Evolutionary conservation across 2,329 filamentous ascomycete genomes (phyloP).

Genomic region (Aspergillus sp.): DNA sequence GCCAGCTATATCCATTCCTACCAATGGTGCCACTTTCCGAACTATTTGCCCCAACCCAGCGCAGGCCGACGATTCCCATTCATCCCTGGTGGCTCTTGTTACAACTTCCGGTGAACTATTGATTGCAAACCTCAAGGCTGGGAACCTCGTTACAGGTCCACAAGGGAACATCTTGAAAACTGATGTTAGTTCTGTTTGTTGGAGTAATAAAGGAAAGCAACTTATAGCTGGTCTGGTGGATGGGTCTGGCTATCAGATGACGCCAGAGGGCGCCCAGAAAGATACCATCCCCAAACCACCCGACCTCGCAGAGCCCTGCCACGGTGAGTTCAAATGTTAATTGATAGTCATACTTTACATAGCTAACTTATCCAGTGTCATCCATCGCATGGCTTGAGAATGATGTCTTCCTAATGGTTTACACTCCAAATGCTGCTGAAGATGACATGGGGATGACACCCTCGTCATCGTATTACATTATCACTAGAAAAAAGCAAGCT

Average conservation of each 20-base stretch:
- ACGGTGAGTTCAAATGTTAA: slow-evolving; percentile 56
- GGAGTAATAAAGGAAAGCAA: slow-evolving; percentile 93
- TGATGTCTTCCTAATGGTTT: slow-evolving; percentile 75
- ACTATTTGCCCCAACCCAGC: slow-evolving; percentile 79
- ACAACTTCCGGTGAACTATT: slow-evolving; percentile 77
- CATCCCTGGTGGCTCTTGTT: slow-evolving; percentile 75
- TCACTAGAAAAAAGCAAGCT: slow-evolving; percentile 64
- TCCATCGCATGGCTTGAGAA: slow-evolving; percentile 88
- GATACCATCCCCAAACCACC: slow-evolving; percentile 77
- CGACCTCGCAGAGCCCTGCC: slow-evolving; percentile 60
- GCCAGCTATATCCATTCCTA: slow-evolving; percentile 72
- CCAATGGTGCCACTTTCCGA: slow-evolving; percentile 71
- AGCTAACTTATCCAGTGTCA: slow-evolving; percentile 56
- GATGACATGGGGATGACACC: slow-evolving; percentile 55
- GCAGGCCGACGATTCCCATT: slow-evolving; percentile 50
- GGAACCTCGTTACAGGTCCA: slow-evolving; percentile 56
- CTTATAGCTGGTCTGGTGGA: slow-evolving; percentile 81
- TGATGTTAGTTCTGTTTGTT: slow-evolving; percentile 79
- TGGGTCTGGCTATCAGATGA: slow-evolving; percentile 80
- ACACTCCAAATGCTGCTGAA: slow-evolving; percentile 63
- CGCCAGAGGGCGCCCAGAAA: slow-evolving; percentile 74
- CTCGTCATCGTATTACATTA: slow-evolving; percentile 73
- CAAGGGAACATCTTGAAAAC: slow-evolving; percentile 68
- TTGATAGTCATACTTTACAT: background rate
- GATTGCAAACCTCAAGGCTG: slow-evolving; percentile 75